Evolutionary conservation across 2,329 filamentous ascomycete species (phyloP).

Genomic region (Colletotrichum musicola): DNA sequence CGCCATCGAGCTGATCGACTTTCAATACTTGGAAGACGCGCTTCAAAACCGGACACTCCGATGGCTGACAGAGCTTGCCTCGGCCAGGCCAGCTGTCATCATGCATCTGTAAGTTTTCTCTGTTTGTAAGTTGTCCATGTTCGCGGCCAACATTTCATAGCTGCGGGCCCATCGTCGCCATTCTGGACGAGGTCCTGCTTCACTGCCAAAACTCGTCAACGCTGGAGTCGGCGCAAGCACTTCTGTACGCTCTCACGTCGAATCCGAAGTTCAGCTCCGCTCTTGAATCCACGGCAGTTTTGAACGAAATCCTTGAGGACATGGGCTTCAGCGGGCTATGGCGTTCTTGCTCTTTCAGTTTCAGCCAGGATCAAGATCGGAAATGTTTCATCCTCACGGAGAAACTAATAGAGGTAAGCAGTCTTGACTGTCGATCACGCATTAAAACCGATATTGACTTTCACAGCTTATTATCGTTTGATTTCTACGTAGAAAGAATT

Average conservation of each 20-base stretch:
- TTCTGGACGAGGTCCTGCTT: constrained; percentile 72
- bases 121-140: neutral
- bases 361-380: constrained; percentile 62
- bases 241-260: constrained; percentile 70
- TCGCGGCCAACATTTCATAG: constrained; percentile 50
- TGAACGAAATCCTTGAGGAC: constrained; percentile 68
- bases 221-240: constrained; percentile 69
- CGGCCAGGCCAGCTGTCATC: constrained; percentile 67
- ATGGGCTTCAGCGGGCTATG: constrained; percentile 75
- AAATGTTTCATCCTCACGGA: constrained; percentile 68
- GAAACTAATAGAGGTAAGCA: constrained; percentile 69
- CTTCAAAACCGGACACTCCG: constrained; percentile 70
- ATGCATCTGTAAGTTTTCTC: constrained; percentile 65
- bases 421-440: neutral
- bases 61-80: constrained; percentile 71
- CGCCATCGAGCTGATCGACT: constrained; percentile 75
- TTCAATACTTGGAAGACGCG: constrained; percentile 72
- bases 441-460: constrained; percentile 20
- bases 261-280: constrained; percentile 64
- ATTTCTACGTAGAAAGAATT: constrained; percentile 34
- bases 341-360: constrained; percentile 66
- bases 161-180: constrained; percentile 66
- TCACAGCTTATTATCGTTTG: constrained; percentile 36
- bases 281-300: constrained; percentile 59
- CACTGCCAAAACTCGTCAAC: constrained; percentile 73